Conservation (phyloP, 2,329 filamentous ascomycete species). For the Lojkania enalia region DNA sequence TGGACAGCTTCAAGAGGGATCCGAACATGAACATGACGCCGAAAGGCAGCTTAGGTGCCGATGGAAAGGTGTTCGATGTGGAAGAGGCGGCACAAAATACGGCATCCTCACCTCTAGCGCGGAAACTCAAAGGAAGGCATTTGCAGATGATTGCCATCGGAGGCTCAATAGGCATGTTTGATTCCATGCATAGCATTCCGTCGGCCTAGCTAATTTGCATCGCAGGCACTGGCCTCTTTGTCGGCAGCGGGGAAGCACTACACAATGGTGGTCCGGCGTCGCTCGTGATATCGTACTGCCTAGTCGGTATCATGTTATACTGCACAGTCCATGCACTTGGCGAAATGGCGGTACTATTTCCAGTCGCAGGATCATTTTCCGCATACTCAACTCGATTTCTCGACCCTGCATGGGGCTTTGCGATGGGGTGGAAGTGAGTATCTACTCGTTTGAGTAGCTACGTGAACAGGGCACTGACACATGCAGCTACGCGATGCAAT, state of each 20-base stretch:
- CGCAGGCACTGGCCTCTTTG: constrained; percentile 69
- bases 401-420: constrained; percentile 92
- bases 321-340: constrained; percentile 90
- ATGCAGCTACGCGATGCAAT: constrained; percentile 73
- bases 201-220: constrained; percentile 18
- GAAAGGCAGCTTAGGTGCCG: constrained; percentile 51
- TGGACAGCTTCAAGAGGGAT: constrained; percentile 46
- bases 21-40: constrained; percentile 51
- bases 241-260: constrained; percentile 64
- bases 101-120: constrained; percentile 72
- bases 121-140: constrained; percentile 62
- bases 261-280: constrained; percentile 44
- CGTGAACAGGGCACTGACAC: constrained; percentile 16
- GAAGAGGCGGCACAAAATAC: constrained; percentile 65
- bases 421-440: constrained; percentile 81
- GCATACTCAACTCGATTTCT: constrained; percentile 90
- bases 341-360: constrained; percentile 87
- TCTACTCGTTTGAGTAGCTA: constrained; percentile 13
- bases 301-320: constrained; percentile 86
- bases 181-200: constrained; percentile 4
- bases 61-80: constrained; percentile 63
- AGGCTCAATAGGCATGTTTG: constrained; percentile 67
- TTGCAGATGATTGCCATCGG: constrained; percentile 98
- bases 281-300: constrained; percentile 45
- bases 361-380: constrained; percentile 88